Evolutionary conservation across 208 protist genomes (phyloP).

Genomic region (Balamuthia mandrillaris): DNA sequence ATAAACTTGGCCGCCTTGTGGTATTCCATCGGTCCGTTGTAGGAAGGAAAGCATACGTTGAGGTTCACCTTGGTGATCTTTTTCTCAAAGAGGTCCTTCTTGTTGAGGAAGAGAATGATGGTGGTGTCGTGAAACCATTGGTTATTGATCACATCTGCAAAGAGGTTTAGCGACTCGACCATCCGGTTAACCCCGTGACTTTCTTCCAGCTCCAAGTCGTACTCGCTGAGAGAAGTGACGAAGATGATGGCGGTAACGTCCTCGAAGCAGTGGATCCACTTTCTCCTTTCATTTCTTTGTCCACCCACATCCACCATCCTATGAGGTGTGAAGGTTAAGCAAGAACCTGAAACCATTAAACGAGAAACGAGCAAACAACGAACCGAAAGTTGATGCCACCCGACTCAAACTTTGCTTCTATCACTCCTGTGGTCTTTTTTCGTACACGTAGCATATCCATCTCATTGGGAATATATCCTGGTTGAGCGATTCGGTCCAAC

Average conservation of each 20-base stretch:
- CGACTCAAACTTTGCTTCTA: conserved; percentile 75
- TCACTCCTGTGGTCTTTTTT: conserved; percentile 81
- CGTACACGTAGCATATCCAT: conserved; percentile 75
- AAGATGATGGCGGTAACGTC: conserved; percentile 77
- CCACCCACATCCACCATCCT: conserved; percentile 81
- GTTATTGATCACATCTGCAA: conserved; percentile 67
- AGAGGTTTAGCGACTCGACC: conserved; percentile 70
- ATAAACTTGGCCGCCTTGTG: conserved; percentile 59
- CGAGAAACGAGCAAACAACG: too few species aligned
- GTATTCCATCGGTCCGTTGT: conserved; percentile 47
- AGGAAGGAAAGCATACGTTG: background rate
- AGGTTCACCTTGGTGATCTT: conserved; percentile 61
- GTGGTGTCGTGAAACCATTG: conserved; percentile 65
- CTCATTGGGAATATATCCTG: conserved; percentile 67
- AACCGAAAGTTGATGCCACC: conserved; percentile 65
- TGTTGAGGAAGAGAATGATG: conserved; percentile 79
- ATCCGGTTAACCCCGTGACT: conserved; percentile 73
- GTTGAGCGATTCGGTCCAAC: conserved; percentile 57
- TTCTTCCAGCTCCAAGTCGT: conserved; percentile 78
- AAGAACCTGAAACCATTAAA: too few species aligned
- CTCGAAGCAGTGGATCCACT: conserved; percentile 85
- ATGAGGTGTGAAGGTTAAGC: too few species aligned
- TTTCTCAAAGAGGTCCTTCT: conserved; percentile 71
- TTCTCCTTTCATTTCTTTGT: conserved; percentile 76
- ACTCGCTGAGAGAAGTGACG: conserved; percentile 64